Conservation (phyloP, 1,284 basidiomycete genomes). For the Takashimella tepidaria region DNA sequence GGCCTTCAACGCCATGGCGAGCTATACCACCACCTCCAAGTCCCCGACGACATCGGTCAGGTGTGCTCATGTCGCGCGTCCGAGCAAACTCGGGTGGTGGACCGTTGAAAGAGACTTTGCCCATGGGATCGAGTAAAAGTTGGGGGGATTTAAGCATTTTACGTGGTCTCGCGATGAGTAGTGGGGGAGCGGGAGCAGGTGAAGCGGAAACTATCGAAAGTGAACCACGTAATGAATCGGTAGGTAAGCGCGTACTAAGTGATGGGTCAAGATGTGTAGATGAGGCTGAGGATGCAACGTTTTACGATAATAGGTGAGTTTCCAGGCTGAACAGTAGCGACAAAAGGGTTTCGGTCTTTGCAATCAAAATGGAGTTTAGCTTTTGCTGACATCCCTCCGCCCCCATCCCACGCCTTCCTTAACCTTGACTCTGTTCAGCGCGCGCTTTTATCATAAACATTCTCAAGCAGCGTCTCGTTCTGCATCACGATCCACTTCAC, state of each 20-base stretch:
- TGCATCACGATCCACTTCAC: conserved; percentile 31
- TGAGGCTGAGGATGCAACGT: conserved; percentile 11
- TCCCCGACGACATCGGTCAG: conserved; percentile 37
- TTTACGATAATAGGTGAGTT: conserved; percentile 44
- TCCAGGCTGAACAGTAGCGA: too few relatives aligned
- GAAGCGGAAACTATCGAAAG: conserved; percentile 1
- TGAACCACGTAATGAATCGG: conserved; percentile 11
- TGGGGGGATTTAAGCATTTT: conserved; percentile 30
- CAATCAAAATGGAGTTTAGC: too few relatives aligned
- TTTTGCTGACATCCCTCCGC: too few relatives aligned
- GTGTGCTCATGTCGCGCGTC: conserved; percentile 33
- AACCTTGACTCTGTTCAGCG: conserved; percentile 21
- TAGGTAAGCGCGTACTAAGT: conserved; percentile 23
- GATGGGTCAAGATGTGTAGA: conserved; percentile 16
- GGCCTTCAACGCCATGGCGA: not conserved
- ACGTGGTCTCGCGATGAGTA: conserved; percentile 8
- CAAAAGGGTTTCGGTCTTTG: too few relatives aligned
- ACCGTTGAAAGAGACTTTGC: conserved; percentile 9
- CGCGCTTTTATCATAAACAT: conserved; percentile 44
- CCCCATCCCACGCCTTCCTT: too few relatives aligned
- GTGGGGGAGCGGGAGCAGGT: too few relatives aligned
- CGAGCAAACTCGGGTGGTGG: conserved; percentile 28
- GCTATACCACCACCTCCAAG: conserved; percentile 38
- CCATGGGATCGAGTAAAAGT: conserved; percentile 29
- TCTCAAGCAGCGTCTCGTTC: conserved; percentile 29